phyloP scores from a whole-genome alignment of 2,329 filamentous ascomycete species.

The Fusarium euwallaceae region DNA sequence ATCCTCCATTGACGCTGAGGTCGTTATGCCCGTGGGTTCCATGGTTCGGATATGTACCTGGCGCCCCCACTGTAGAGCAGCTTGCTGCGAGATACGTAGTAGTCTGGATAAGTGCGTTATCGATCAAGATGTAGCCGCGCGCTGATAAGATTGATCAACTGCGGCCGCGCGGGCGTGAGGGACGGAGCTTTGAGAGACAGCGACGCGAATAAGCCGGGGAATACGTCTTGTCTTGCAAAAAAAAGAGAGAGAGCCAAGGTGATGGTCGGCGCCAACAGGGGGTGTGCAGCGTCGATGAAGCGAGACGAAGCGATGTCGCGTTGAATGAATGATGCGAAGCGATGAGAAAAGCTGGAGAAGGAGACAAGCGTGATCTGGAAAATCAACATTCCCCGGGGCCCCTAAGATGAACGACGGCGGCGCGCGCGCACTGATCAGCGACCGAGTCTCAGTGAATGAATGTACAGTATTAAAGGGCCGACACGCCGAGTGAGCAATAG shows the following conservation, averaged over 20 bases:
- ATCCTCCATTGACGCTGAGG: constrained; percentile 61
- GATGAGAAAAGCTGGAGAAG: constrained; percentile 7
- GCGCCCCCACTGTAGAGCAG: background rate
- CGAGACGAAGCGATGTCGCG: background rate
- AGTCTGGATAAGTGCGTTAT: background rate
- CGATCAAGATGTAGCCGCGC: constrained; percentile 9
- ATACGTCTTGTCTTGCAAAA: background rate
- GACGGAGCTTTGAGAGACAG: background rate
- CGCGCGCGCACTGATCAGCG: constrained; percentile 21
- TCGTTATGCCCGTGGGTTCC: background rate
- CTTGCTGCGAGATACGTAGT: background rate
- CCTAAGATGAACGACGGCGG: constrained; percentile 26
- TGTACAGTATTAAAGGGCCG: constrained; percentile 18
- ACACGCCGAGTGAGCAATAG: constrained; percentile 18
- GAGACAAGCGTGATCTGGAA: constrained; percentile 22
- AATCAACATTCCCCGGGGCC: constrained; percentile 6
- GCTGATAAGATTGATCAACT: constrained; percentile 1
- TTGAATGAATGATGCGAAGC: constrained; percentile 9
- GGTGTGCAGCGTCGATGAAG: background rate
- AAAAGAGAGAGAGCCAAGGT: background rate
- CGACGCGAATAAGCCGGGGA: background rate
- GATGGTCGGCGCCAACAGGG: background rate
- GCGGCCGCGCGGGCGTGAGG: background rate
- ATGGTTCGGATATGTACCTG: background rate
- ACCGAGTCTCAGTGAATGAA: constrained; percentile 18